Conservation (phyloP, 495 filamentous ascomycete genomes). For the Annulohypoxylon stygium region DNA sequence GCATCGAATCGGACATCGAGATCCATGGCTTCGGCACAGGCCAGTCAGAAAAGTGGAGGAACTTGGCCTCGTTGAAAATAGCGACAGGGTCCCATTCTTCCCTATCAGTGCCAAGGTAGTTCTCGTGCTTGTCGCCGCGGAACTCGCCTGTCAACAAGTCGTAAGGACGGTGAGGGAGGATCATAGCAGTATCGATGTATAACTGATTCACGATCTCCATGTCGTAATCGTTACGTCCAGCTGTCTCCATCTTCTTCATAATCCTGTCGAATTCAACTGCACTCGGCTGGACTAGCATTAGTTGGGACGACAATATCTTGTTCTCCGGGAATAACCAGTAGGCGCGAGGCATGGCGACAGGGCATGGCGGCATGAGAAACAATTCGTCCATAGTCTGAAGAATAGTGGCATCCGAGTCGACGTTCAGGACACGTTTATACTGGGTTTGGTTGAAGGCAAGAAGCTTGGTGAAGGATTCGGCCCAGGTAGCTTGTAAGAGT, state of each 20-base stretch:
- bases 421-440: slow-evolving; percentile 74
- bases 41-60: slow-evolving; percentile 86
- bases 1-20: slow-evolving; percentile 66
- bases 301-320: slow-evolving; percentile 68
- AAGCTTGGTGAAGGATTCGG: slow-evolving; percentile 75
- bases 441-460: slow-evolving; percentile 77
- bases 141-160: slow-evolving; percentile 80
- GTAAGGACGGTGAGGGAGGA: slow-evolving; percentile 82
- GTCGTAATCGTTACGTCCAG: slow-evolving; percentile 66
- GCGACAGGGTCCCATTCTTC: slow-evolving; percentile 77
- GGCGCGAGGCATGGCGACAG: slow-evolving; percentile 75
- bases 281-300: slow-evolving; percentile 76
- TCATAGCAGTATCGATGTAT: slow-evolving; percentile 74
- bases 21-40: slow-evolving; percentile 86
- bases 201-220: slow-evolving; percentile 82
- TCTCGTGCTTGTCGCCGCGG: slow-evolving; percentile 66
- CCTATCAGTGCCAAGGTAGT: slow-evolving; percentile 72
- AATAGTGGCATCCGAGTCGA: slow-evolving; percentile 77
- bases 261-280: slow-evolving; percentile 66
- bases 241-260: slow-evolving; percentile 60
- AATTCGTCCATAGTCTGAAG: slow-evolving; percentile 78
- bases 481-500: slow-evolving; percentile 64
- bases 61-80: slow-evolving; percentile 74
- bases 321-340: slow-evolving; percentile 74
- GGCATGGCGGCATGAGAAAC: slow-evolving; percentile 73